A percentile compares a stretch with the other conserved stretches of the same genome.
These are phyloP conservation scores for Leishmania lainsoni DNA, from an alignment of 208 protist genomes.

Conservation along the genomic window DNA sequence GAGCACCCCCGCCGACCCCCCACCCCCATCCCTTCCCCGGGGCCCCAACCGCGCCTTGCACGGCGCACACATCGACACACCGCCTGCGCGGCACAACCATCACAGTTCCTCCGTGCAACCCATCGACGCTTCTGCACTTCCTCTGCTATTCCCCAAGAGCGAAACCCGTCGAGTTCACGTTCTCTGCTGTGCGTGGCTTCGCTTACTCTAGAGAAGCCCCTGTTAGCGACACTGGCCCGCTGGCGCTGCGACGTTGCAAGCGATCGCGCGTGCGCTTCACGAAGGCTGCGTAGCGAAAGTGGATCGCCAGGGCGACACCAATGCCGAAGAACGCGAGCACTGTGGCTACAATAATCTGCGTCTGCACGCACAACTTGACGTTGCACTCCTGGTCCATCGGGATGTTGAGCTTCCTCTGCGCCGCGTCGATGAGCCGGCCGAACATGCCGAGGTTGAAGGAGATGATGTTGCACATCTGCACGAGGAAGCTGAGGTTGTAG, in stretches of 20 bases:
- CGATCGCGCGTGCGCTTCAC: slow-evolving; percentile 28
- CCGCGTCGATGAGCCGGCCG: slow-evolving; percentile 44
- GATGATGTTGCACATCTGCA: slow-evolving; percentile 54
- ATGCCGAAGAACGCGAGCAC: slow-evolving; percentile 37
- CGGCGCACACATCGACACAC: background rate
- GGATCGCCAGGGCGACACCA: slow-evolving; percentile 40
- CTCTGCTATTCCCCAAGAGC: background rate
- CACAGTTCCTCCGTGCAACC: background rate
- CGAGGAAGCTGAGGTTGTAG: slow-evolving; percentile 69
- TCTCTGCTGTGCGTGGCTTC: background rate
- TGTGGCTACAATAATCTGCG: slow-evolving; percentile 53
- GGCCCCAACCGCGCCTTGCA: background rate
- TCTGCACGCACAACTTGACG: slow-evolving; percentile 41
- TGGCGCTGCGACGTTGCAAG: background rate
- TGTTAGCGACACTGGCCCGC: background rate
- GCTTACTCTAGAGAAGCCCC: background rate
- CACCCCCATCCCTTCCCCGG: background rate
- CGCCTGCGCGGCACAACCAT: background rate
- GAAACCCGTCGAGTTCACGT: background rate
- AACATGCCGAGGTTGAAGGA: slow-evolving; percentile 72
- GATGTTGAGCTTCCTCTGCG: slow-evolving; percentile 35
- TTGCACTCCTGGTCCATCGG: slow-evolving; percentile 42
- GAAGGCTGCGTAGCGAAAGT: slow-evolving; percentile 65
- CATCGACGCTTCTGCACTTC: background rate
- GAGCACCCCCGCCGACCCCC: background rate